Percentiles rank a stretch among this genome's conserved stretches.
phyloP scores from a whole-genome alignment of 106 monocot species.

The Dendrobium chrysotoxum region DNA sequence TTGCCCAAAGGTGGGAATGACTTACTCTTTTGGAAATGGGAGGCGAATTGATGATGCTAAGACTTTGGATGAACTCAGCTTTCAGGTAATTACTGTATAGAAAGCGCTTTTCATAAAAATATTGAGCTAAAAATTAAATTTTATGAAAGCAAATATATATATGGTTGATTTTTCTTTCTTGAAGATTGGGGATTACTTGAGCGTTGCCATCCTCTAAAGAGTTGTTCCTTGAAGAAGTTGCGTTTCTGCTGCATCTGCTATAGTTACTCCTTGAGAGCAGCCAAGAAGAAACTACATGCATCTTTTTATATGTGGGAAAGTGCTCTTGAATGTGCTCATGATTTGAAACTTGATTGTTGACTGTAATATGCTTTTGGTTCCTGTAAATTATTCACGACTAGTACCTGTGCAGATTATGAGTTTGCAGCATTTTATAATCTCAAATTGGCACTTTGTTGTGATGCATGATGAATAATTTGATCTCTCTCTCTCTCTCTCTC shows the following conservation, averaged over 20 bases:
- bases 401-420: background rate
- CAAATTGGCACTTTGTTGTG: background rate
- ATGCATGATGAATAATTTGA: too few relatives aligned
- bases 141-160: background rate
- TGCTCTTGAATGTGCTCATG: background rate
- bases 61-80: conserved; percentile 48
- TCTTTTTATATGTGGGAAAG: background rate
- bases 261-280: background rate
- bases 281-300: background rate
- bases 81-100: conserved; percentile 33
- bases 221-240: background rate
- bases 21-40: background rate
- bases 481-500: too few relatives aligned
- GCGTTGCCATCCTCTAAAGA: conserved; percentile 44
- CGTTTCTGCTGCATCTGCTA: background rate
- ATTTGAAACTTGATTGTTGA: background rate
- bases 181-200: conserved; percentile 65
- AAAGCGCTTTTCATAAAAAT: background rate
- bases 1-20: too few relatives aligned
- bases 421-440: background rate
- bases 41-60: conserved; percentile 49
- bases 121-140: too few relatives aligned
- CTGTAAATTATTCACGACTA: background rate
- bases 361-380: background rate
- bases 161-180: background rate